phyloP scores from a whole-genome alignment of 257 asterid species.

The Striga asiatica region DNA sequence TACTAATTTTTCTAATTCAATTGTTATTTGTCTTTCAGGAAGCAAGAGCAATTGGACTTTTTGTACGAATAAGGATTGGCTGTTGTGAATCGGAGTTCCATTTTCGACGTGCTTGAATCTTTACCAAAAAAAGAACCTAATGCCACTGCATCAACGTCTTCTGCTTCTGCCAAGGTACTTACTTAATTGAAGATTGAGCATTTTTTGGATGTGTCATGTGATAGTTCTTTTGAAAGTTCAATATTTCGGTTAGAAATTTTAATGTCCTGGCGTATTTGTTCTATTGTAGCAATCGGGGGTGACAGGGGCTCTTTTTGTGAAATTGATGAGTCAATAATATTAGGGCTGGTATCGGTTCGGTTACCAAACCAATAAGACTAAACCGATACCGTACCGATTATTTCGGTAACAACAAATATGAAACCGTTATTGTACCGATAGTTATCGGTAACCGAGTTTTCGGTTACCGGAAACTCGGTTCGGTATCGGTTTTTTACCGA shows the following conservation, averaged over 20 bases:
- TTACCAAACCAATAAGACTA: too few species aligned
- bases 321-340: too few species aligned
- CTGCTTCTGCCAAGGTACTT: conserved; percentile 46
- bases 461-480: too few species aligned
- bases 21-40: conserved; percentile 32
- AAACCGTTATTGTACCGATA: too few species aligned
- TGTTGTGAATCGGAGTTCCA: conserved; percentile 68
- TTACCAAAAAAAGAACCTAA: conserved; percentile 45
- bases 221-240: neutral
- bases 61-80: conserved; percentile 92
- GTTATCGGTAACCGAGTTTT: too few species aligned
- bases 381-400: too few species aligned
- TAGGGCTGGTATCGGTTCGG: too few species aligned
- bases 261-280: conserved; percentile 17
- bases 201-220: neutral
- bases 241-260: conserved; percentile 8
- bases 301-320: conserved; percentile 88
- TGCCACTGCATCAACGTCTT: conserved; percentile 32
- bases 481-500: too few species aligned
- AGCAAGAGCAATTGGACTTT: conserved; percentile 90
- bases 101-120: conserved; percentile 76
- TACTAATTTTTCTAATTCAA: too few species aligned
- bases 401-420: too few species aligned
- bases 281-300: conserved; percentile 31
- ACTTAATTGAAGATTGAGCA: conserved; percentile 2